Base-by-base conservation (phyloP, 495 filamentous ascomycete species). In the Achaetomiella virescens region DNA sequence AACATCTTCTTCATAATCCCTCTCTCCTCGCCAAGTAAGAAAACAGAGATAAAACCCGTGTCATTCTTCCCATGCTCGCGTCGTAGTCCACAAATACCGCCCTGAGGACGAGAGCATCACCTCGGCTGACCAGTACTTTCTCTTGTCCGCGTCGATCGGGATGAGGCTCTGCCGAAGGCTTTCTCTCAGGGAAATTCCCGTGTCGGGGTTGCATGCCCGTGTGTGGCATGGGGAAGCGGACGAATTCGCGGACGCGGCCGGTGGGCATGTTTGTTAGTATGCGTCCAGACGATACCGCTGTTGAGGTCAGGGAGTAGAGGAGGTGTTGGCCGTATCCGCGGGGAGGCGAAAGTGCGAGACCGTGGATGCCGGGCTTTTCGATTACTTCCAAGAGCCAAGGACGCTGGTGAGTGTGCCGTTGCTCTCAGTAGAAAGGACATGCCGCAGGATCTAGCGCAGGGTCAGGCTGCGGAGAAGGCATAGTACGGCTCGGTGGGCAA, bases 11-110 rank as follows among this genome's bases (percentile, higher is more conserved):
- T 47, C 6, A 53, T 33, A n/a, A 75, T 70, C 10, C 35, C 18
- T 6, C 71, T 67, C 15, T 64, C 43, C 1, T 52, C 41, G 12
- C 40, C 48, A 5, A 73, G 58, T 0, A 60, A 48, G 37, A 72
- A 71, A 0, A 48, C 67, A 0, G 68, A 70, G 37, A 75, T 63
- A 42, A 68, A 72, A 1, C 72, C 52, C 12, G 27, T 49, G 25
- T 61, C 43, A 1, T 57, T 46, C 27, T 54, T 36, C 1, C 14
- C 11, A n/a, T 8, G 67, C 64, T 8, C 67, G 57, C 2, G 68
- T 69, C 24, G 70, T 70, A 24, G 70, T 67, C 64, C 67, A 73
- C 17, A 75, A 59, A 36, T 69, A 73, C 43, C 55, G 56, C 27
- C 57, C 61, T 3, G 35, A 56, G 11, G 55, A 52, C 0, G 70